Conservation (phyloP, 352 stramenopile genomes). For the Thalassiosira hispida region DNA sequence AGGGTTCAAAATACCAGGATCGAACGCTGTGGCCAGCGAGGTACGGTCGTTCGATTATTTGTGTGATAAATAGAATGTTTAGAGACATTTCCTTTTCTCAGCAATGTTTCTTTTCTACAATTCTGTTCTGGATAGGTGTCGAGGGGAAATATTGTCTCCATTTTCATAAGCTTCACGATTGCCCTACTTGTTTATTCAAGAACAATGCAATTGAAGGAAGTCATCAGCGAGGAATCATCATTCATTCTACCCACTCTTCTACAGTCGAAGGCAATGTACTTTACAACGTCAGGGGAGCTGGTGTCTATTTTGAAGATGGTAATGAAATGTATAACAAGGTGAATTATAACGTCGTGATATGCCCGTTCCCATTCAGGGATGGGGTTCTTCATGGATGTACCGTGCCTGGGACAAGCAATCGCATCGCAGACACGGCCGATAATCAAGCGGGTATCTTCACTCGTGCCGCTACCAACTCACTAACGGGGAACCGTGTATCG, state of each 20-base stretch:
- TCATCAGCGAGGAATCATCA: slow-evolving; percentile 73
- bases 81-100: not conserved
- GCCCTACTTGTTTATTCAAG: slow-evolving; percentile 62
- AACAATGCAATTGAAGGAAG: slow-evolving; percentile 69
- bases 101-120: not conserved
- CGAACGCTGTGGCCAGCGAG: slow-evolving; percentile 71
- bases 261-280: slow-evolving; percentile 67
- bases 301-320: slow-evolving; percentile 75
- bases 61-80: not conserved
- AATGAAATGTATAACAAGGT: slow-evolving; percentile 78
- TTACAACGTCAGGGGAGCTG: slow-evolving; percentile 66
- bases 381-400: slow-evolving; percentile 60
- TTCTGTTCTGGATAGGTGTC: slow-evolving; percentile 15
- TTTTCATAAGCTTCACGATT: slow-evolving; percentile 66
- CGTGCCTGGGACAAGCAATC: slow-evolving; percentile 63
- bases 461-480: slow-evolving; percentile 47
- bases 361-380: slow-evolving; percentile 61
- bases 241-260: slow-evolving; percentile 64
- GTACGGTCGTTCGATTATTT: not conserved
- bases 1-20: slow-evolving; percentile 63
- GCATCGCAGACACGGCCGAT: slow-evolving; percentile 48
- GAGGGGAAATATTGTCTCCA: slow-evolving; percentile 75
- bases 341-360: slow-evolving; percentile 68
- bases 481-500: slow-evolving; percentile 62
- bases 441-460: slow-evolving; percentile 69